Conservation (phyloP, 768 basidiomycete genomes). For the Mycena alexandri region DNA sequence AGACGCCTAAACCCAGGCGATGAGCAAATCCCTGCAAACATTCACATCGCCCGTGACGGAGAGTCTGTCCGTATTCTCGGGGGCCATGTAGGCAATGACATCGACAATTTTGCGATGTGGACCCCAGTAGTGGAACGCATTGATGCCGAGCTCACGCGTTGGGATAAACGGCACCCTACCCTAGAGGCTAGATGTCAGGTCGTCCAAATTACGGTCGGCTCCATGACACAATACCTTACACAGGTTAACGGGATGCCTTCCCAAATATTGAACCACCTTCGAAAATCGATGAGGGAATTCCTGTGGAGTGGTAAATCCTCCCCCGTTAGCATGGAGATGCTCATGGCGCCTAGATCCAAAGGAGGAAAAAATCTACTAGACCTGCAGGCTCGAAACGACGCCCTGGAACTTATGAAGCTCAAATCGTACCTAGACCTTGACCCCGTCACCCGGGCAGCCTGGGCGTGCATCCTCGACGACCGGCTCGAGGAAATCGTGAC, state of each 20-base stretch:
- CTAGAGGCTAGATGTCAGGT: background rate
- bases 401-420: too few relatives aligned
- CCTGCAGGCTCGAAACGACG: slow-evolving; percentile 5
- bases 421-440: too few relatives aligned
- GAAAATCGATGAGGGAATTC: too few relatives aligned
- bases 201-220: too few relatives aligned
- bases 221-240: too few relatives aligned
- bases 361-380: slow-evolving; percentile 27
- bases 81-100: slow-evolving; percentile 46
- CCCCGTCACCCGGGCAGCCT: too few relatives aligned
- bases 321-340: background rate
- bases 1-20: slow-evolving; percentile 13
- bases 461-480: too few relatives aligned
- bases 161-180: background rate
- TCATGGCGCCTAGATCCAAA: background rate
- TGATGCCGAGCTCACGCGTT: background rate
- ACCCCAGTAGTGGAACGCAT: background rate
- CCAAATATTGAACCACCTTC: too few relatives aligned
- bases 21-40: slow-evolving; percentile 37
- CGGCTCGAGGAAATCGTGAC: background rate
- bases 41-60: too few relatives aligned
- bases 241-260: too few relatives aligned
- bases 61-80: slow-evolving; percentile 48
- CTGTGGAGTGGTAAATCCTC: background rate
- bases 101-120: slow-evolving; percentile 23